phyloP scores from a whole-genome alignment of 192 early-diverging fungal genomes.

The Mortierella hygrophila region DNA sequence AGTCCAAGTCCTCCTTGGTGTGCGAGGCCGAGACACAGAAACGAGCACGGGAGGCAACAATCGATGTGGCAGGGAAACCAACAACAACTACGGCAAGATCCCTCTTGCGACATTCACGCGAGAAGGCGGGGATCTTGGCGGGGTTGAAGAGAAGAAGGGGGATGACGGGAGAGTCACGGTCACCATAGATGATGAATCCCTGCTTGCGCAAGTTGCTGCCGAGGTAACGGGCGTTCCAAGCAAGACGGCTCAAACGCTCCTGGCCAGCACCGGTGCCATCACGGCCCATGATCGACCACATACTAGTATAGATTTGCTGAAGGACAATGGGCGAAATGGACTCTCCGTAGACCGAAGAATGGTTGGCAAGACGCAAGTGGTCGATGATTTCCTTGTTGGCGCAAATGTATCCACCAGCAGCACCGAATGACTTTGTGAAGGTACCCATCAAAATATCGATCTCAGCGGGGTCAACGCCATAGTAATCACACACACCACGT shows the following conservation, averaged over 20 bases:
- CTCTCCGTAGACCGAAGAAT: constrained; percentile 93
- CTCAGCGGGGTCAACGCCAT: constrained; percentile 87
- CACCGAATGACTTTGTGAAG: constrained; percentile 98
- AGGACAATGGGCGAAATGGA: constrained; percentile 86
- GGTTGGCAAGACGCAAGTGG: constrained; percentile 81
- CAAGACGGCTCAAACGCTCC: constrained; percentile 86
- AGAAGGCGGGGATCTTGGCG: constrained; percentile 97
- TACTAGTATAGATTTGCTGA: constrained; percentile 91
- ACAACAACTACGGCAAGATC: constrained; percentile 97
- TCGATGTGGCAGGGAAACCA: constrained; percentile 98
- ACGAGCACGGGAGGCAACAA: constrained; percentile 92
- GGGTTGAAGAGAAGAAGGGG: constrained; percentile 95
- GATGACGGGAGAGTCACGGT: constrained; percentile 88
- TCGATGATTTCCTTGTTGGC: constrained; percentile 80
- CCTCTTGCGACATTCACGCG: constrained; percentile 88
- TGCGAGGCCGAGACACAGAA: constrained; percentile 98
- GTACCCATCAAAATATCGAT: constrained; percentile 98
- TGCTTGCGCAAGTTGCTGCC: constrained; percentile 81
- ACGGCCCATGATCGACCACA: constrained; percentile 95
- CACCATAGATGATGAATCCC: constrained; percentile 96
- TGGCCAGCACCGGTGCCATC: constrained; percentile 87
- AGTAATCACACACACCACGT: constrained; percentile 97
- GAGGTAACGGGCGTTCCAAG: constrained; percentile 90
- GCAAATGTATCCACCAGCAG: constrained; percentile 96
- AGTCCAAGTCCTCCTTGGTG: constrained; percentile 90